Percentiles rank a stretch among this genome's conserved stretches.
phyloP scores from a whole-genome alignment of 768 basidiomycete species.

The Podaxis rugospora region DNA sequence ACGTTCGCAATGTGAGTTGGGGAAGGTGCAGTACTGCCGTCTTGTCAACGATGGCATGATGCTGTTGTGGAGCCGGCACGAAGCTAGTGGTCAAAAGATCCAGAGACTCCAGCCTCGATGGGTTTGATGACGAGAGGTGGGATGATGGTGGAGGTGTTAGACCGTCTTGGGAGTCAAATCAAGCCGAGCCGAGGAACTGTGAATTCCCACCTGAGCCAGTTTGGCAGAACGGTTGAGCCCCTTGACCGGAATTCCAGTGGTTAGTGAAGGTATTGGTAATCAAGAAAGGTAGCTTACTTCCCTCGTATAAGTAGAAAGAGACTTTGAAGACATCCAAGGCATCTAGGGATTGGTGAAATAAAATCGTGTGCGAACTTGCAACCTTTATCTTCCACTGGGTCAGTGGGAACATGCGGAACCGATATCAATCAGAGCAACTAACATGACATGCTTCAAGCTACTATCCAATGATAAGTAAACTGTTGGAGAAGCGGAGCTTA shows the following conservation, averaged over 20 bases:
- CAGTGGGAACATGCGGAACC: neutral
- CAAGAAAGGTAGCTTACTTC: neutral
- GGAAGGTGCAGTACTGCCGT: neutral
- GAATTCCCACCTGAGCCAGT: neutral
- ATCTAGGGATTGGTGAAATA: neutral
- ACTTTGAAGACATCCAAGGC: neutral
- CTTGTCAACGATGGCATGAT: neutral
- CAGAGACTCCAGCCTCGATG: neutral
- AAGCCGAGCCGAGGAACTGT: neutral
- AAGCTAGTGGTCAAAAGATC: neutral
- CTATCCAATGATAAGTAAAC: neutral
- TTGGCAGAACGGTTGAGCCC: neutral
- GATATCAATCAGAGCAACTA: neutral
- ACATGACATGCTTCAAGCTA: neutral
- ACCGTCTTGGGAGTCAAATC: neutral
- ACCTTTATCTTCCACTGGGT: too few species aligned
- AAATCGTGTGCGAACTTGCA: too few species aligned
- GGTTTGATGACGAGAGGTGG: neutral
- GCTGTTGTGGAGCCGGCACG: neutral
- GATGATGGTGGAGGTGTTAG: neutral
- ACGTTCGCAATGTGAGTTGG: neutral
- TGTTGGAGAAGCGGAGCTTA: neutral
- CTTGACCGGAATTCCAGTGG: neutral
- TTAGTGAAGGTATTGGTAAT: neutral
- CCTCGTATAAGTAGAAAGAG: neutral